Base-by-base conservation (phyloP, 164 flowering plant genomes). In the Macadamia tetraphylla region DNA sequence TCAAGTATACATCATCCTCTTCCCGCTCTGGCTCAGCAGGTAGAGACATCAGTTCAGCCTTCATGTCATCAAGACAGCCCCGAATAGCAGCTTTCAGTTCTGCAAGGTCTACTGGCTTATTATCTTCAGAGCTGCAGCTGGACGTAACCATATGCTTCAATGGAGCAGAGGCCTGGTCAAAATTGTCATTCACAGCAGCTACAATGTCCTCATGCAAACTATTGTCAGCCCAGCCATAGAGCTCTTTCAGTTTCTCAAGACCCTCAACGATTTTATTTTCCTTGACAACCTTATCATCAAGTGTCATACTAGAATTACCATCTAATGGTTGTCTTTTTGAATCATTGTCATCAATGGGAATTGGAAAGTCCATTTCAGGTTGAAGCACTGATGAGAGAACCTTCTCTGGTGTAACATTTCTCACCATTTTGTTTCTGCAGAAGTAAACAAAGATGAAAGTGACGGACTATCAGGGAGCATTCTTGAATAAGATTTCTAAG, bases 1-100 rank as follows among this genome's bases (percentile, higher is more conserved):
- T 81, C 75, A 86, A 64, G 74, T 91, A 94, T 57, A 88, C 61
- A 76, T 94, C 97, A 71, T 94, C 94, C 61, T 90, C 94, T 75
- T 84, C 88, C 92, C 89, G 86, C 80, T 94, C 98, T 35, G 95
- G 91, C 77, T 90, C 97, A 75, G 83, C 56, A 6, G 91, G 92
- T 15, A 81, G 58, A 62, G 75, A 71, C 8, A 61, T 55, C 44
- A 29, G 55, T 48, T 67, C 72, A 67, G 51, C 30, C 58, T 58
- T 58, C 56, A 62, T 69, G 29, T 59, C 66, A 32, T 1, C 9
- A 40, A 74, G 65, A 73, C 31, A 17, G 14, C 69, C 71, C 46
- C 62, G 65, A 43, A 67, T 62, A 49, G 49, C 56, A 67, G 60
- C 63, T 9, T 48, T 66, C 51, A 69, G 58, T 44, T 67, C 80